phyloP scores from a whole-genome alignment of 106 monocot genomes.

The Cymbidium sinense region DNA sequence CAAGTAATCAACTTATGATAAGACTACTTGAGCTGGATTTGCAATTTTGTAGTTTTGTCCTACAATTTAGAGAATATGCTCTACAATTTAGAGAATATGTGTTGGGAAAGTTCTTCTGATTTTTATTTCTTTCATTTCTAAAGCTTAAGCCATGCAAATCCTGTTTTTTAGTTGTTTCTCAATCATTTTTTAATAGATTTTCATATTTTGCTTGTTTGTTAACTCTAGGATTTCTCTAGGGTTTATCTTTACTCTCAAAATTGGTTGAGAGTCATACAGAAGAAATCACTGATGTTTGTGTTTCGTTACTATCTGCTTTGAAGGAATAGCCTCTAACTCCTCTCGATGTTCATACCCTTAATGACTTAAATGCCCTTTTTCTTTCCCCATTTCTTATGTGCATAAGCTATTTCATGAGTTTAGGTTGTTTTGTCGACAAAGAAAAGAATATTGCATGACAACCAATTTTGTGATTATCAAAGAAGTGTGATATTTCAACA shows the following conservation, averaged over 20 bases:
- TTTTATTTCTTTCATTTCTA: neutral
- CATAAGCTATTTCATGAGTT: neutral
- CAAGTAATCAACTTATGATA: too few species aligned
- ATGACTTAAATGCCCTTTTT: neutral
- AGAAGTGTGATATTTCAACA: too few species aligned
- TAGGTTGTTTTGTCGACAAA: neutral
- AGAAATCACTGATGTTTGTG: neutral
- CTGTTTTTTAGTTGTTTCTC: neutral
- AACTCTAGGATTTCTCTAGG: neutral
- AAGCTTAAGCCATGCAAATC: neutral
- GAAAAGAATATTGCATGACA: neutral
- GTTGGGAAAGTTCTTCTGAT: neutral
- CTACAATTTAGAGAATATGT: neutral
- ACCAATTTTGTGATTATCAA: neutral
- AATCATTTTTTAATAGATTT: neutral
- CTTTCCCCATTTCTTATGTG: neutral
- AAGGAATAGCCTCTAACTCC: neutral
- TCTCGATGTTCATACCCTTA: neutral
- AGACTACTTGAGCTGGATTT: neutral
- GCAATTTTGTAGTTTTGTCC: neutral
- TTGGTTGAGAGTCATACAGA: neutral
- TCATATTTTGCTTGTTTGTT: neutral
- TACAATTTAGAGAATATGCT: too few species aligned
- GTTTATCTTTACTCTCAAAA: neutral
- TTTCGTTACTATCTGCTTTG: neutral